These are phyloP conservation scores for Actinidia arguta DNA, from an alignment of 179 eudicot species.

Conservation along the genomic window DNA sequence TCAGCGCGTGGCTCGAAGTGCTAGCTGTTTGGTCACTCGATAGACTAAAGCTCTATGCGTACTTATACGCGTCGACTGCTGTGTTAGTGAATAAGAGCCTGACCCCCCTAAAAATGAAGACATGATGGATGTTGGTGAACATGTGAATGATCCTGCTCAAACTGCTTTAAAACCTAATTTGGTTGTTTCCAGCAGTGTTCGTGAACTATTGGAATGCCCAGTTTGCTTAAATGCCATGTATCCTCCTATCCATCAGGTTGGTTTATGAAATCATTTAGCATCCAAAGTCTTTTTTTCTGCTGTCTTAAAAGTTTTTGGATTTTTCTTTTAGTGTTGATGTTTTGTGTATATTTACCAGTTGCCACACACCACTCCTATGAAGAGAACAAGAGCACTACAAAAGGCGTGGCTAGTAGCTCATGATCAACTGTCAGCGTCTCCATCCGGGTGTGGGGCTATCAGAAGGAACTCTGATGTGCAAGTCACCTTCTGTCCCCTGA, in stretches of 20 bases:
- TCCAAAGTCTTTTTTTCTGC: neutral
- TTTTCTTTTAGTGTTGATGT: neutral
- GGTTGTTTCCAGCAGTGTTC: slow-evolving; percentile 75
- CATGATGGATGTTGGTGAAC: slow-evolving; percentile 65
- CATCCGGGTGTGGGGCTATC: no score
- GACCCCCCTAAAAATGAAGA: slow-evolving; percentile 70
- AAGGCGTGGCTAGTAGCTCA: no score
- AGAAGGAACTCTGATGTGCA: no score
- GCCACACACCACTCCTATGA: neutral
- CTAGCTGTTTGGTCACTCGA: no score
- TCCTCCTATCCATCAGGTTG: slow-evolving; percentile 94
- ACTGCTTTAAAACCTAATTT: slow-evolving; percentile 58
- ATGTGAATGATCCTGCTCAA: slow-evolving; percentile 62
- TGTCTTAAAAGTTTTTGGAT: neutral
- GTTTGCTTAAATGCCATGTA: slow-evolving; percentile 97
- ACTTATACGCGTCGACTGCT: no score
- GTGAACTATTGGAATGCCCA: slow-evolving; percentile 95
- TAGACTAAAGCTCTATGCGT: no score
- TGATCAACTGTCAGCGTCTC: no score
- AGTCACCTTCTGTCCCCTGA: no score
- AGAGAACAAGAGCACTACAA: no score
- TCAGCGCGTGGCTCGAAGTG: no score
- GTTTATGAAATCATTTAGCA: neutral
- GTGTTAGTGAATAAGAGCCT: no score
- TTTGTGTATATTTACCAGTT: neutral